phyloP scores from a whole-genome alignment of 2,329 filamentous ascomycete genomes.

The Tolypocladium sp. region DNA sequence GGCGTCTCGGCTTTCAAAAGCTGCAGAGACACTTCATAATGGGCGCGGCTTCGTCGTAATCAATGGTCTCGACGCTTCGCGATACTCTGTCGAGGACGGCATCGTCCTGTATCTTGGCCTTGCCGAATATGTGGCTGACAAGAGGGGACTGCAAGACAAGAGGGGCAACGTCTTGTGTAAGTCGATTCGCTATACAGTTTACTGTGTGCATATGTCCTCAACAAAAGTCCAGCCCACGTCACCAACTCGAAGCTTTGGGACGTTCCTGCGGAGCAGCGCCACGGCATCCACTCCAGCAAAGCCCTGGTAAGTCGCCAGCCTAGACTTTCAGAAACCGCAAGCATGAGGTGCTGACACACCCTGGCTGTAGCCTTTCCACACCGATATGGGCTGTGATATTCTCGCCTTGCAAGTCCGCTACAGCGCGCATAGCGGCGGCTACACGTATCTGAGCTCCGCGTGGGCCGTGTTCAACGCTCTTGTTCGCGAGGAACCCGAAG shows the following conservation, averaged over 20 bases:
- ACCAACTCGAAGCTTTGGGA: constrained; percentile 37
- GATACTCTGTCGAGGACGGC: constrained; percentile 43
- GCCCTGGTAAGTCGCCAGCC: constrained; percentile 25
- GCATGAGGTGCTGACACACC: constrained; percentile 1
- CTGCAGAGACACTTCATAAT: constrained; percentile 25
- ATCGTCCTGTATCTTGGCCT: constrained; percentile 47
- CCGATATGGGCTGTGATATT: constrained; percentile 42
- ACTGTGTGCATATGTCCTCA: neutral
- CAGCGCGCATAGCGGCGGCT: constrained; percentile 31
- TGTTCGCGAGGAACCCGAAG: constrained; percentile 24
- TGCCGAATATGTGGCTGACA: constrained; percentile 44
- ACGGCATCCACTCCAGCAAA: constrained; percentile 39
- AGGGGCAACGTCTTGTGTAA: constrained; percentile 38
- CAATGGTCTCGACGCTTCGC: constrained; percentile 38
- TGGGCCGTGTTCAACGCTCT: constrained; percentile 35
- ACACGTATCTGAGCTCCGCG: constrained; percentile 34
- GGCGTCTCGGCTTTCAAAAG: constrained; percentile 20
- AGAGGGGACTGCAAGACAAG: constrained; percentile 40
- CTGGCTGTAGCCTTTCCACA: constrained; percentile 34
- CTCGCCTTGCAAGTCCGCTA: constrained; percentile 38
- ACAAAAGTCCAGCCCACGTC: constrained; percentile 30
- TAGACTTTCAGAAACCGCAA: neutral
- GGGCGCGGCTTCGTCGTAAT: constrained; percentile 44
- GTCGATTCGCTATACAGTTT: constrained; percentile 12
- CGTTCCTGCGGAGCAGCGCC: constrained; percentile 30